Base-by-base conservation (phyloP, 768 basidiomycete species). In the Tylopilus balloui region DNA sequence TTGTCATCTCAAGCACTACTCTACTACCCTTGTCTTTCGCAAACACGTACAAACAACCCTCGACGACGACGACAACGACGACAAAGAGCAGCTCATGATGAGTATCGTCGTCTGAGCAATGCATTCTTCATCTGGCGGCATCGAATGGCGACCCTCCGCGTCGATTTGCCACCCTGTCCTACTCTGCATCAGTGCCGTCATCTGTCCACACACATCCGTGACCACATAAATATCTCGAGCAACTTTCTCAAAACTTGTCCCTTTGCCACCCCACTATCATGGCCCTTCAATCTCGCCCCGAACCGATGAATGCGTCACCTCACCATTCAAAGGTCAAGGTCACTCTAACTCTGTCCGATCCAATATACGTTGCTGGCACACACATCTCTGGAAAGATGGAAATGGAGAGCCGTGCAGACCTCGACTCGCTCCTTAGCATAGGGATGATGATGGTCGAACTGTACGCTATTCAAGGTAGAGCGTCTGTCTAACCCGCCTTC, bases 261-360 rank as follows among this genome's bases (percentile, higher is more conserved):
- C 6, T 36, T 19, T 28, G 40, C 28, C 20, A 9, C 34, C 21
- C 24, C 15, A 25, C 45, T 20, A 39, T 20, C 39, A 70, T 69
- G 63, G 62, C 70, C 15, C 53, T 46, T 10, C 70, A 70, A 47
- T 66, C 71, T 15, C 63, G 70, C 39, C 70, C 73, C 6, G 78
- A 76, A 69, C 84, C 86, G 12, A 91, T 91, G 88, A 91, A 92
- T 68, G 83, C 85, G 25, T 79, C 81, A n/a, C 76, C 83, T 1
- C 73, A 84, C 63, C 89, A 91, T 65, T 72, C 87, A 23, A 92
- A 89, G 69, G 79, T 91, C 65, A 87, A 78, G 64, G 77, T 88
- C 14, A 75, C 83, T 12, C 62, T 86, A 17, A 75, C 72, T 7
- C 71, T 88, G 7, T 75, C 79, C 2, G 78, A 86, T 54, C 63